Percentiles rank a stretch among this genome's conserved stretches.
Conservation (phyloP, 1,139 yeast species). For the Protomyces gravidus region DNA sequence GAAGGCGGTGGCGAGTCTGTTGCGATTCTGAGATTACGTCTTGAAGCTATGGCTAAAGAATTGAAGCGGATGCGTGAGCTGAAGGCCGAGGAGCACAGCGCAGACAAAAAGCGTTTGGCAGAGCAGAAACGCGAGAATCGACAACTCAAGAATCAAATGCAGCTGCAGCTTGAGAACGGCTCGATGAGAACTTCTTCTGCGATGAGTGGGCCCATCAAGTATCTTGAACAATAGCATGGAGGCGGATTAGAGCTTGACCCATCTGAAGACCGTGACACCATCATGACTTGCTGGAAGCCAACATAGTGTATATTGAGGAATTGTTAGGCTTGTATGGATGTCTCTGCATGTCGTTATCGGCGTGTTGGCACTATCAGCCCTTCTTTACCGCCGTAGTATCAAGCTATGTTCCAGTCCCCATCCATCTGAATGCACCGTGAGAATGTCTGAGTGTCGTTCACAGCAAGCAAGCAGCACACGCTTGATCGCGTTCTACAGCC, state of each 20-base stretch:
- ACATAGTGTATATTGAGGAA: too few species aligned
- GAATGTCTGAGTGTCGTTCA: background rate
- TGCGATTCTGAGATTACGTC: background rate
- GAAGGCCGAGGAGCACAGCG: background rate
- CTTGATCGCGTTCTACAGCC: too few species aligned
- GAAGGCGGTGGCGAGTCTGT: background rate
- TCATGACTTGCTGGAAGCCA: too few species aligned
- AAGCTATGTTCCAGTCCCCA: too few species aligned
- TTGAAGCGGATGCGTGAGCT: background rate
- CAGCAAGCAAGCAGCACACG: too few species aligned
- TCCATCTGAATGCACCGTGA: background rate
- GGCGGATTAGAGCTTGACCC: background rate
- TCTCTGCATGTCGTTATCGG: too few species aligned
- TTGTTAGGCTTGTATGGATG: too few species aligned
- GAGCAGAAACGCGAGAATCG: background rate
- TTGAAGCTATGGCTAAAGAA: background rate
- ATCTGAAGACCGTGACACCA: too few species aligned
- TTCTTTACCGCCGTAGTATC: too few species aligned
- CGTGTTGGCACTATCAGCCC: too few species aligned
- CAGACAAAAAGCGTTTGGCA: background rate
- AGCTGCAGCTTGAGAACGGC: background rate
- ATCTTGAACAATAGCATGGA: background rate
- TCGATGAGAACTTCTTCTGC: background rate
- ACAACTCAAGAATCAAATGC: background rate
- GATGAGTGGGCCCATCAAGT: background rate